Conservation (phyloP, 805 yeast species). For the Teunomyces tritomae region DNA sequence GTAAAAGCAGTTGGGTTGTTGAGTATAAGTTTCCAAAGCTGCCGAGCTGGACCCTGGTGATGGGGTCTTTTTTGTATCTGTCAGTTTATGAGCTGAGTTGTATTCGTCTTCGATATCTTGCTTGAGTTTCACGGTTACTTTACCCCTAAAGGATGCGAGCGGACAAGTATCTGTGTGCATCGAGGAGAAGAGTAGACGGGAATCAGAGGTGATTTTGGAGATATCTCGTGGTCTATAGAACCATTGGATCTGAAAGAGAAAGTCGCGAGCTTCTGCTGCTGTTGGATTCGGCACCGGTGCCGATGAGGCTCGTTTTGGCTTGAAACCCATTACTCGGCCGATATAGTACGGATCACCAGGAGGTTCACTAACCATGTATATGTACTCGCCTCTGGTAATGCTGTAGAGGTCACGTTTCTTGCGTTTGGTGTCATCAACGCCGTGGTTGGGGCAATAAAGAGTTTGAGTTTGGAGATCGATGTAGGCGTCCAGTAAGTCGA, state of each 20-base stretch:
- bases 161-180: constrained; percentile 87
- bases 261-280: constrained; percentile 42
- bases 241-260: constrained; percentile 78
- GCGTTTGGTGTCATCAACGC: background rate
- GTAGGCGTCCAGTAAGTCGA: constrained; percentile 42
- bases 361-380: constrained; percentile 86
- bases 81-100: background rate
- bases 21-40: constrained; percentile 49
- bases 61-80: constrained; percentile 5
- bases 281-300: background rate
- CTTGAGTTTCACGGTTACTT: constrained; percentile 65
- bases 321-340: constrained; percentile 78
- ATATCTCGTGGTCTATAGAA: constrained; percentile 86
- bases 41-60: constrained; percentile 11
- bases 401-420: constrained; percentile 13
- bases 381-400: constrained; percentile 58
- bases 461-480: constrained; percentile 37
- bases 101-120: constrained; percentile 56
- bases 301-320: constrained; percentile 3
- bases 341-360: constrained; percentile 93
- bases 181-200: constrained; percentile 77
- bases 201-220: constrained; percentile 60
- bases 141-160: constrained; percentile 68
- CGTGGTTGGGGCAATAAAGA: constrained; percentile 36
- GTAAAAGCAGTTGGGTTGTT: constrained; percentile 70